These are phyloP conservation scores for Neofusicoccum parvum DNA, from an alignment of 2,329 filamentous ascomycete genomes.

Conservation along the genomic window DNA sequence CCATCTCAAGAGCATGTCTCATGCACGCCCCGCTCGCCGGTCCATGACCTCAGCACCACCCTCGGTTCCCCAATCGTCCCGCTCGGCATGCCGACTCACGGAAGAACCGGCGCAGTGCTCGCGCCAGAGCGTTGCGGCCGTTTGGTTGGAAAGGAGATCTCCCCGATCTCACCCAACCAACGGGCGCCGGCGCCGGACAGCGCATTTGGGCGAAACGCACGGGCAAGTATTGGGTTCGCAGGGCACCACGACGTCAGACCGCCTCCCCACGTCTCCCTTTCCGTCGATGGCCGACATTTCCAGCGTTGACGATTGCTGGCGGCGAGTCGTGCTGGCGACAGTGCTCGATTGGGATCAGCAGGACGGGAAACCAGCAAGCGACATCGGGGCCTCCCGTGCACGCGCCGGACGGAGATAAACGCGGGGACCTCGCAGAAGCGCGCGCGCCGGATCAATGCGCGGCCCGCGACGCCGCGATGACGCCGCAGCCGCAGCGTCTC, in stretches of 20 bases:
- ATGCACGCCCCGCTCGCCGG: background rate
- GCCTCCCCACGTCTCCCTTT: background rate
- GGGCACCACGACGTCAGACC: conserved; percentile 2
- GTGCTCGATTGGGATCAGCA: conserved; percentile 1
- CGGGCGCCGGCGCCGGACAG: too few relatives aligned
- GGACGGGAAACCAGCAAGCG: background rate
- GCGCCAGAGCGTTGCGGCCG: background rate
- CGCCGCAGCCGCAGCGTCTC: background rate
- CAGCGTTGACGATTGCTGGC: background rate
- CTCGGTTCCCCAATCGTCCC: background rate
- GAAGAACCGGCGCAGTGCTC: background rate
- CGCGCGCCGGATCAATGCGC: background rate
- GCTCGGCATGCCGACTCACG: conserved; percentile 4
- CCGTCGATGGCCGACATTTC: background rate
- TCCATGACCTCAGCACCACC: background rate
- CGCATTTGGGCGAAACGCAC: background rate
- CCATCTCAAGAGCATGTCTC: too few relatives aligned
- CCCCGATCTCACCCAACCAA: too few relatives aligned
- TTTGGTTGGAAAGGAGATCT: too few relatives aligned
- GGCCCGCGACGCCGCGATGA: background rate
- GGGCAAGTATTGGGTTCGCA: conserved; percentile 6
- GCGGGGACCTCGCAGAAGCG: background rate
- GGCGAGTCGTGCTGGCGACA: background rate
- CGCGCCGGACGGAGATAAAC: background rate
- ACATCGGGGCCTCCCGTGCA: background rate